Conservation (phyloP, 1,139 yeast species). For the Suhomyces ambrosiae region DNA sequence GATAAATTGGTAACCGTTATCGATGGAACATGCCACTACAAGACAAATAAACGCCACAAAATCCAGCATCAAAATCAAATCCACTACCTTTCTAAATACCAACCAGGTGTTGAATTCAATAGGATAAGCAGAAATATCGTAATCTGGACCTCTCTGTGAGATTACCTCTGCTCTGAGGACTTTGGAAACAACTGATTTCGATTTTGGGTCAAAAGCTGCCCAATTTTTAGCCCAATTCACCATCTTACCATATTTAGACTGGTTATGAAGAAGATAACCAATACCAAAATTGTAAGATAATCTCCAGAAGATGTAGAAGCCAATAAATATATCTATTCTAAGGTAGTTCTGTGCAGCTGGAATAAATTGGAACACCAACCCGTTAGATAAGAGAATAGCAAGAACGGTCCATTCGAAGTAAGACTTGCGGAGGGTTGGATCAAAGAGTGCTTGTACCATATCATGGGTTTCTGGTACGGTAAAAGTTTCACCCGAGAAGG, state of each 20-base stretch:
- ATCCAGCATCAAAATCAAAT: conserved; percentile 83
- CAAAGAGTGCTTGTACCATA: conserved; percentile 81
- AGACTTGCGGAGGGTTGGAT: conserved; percentile 73
- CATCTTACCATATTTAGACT: conserved; percentile 60
- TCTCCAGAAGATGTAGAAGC: conserved; percentile 75
- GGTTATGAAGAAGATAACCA: conserved; percentile 68
- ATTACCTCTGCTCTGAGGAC: conserved; percentile 49
- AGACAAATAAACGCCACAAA: conserved; percentile 75
- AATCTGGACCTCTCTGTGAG: conserved; percentile 61
- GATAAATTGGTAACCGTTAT: conserved; percentile 43
- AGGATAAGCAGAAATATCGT: conserved; percentile 57
- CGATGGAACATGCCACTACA: conserved; percentile 59
- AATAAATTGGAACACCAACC: conserved; percentile 48
- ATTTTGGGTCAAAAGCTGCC: conserved; percentile 43
- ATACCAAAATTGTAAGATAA: conserved; percentile 77
- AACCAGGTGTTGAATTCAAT: conserved; percentile 85
- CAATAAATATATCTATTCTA: conserved; percentile 50
- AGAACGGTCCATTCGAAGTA: conserved; percentile 65
- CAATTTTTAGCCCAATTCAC: conserved; percentile 56
- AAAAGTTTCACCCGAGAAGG: conserved; percentile 54
- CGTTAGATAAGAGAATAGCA: conserved; percentile 51
- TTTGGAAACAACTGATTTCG: conserved; percentile 33
- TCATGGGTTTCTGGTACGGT: conserved; percentile 81
- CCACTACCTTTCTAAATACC: conserved; percentile 76
- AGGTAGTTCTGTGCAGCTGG: conserved; percentile 22